These are phyloP conservation scores for Colletotrichum chrysophilum DNA, from an alignment of 2,329 filamentous ascomycete species.

Conservation along the genomic window DNA sequence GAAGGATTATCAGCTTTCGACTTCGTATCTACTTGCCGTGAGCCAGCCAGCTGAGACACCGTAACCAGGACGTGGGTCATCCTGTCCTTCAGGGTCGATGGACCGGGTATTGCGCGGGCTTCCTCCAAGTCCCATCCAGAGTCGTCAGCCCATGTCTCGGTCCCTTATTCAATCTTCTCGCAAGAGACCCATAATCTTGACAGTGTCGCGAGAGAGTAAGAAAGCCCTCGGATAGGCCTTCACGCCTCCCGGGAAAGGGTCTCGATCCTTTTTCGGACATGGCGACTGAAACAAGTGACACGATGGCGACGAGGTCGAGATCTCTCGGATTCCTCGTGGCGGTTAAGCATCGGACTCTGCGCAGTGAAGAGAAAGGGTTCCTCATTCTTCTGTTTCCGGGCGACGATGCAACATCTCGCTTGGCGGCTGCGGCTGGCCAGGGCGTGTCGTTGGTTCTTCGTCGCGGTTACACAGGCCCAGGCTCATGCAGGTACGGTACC, in stretches of 20 bases:
- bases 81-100: neutral
- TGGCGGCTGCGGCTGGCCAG: conserved; percentile 5
- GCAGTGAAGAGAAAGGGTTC: neutral
- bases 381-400: neutral
- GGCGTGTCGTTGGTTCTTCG: neutral
- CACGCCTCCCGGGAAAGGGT: neutral
- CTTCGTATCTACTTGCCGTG: neutral
- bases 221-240: neutral
- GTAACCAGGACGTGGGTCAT: conserved; percentile 6
- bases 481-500: neutral
- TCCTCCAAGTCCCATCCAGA: neutral
- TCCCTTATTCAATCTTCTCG: neutral
- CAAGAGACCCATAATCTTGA: neutral
- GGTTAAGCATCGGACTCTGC: neutral
- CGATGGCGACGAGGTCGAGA: neutral
- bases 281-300: conserved; percentile 7
- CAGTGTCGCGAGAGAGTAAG: neutral
- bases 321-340: neutral
- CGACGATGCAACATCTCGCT: neutral
- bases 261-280: conserved; percentile 1
- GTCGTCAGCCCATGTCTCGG: neutral
- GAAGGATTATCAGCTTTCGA: neutral
- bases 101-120: neutral
- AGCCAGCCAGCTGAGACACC: neutral
- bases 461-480: conserved; percentile 4